phyloP scores from a whole-genome alignment of 495 filamentous ascomycete species.

The Geoglossum glabrum region DNA sequence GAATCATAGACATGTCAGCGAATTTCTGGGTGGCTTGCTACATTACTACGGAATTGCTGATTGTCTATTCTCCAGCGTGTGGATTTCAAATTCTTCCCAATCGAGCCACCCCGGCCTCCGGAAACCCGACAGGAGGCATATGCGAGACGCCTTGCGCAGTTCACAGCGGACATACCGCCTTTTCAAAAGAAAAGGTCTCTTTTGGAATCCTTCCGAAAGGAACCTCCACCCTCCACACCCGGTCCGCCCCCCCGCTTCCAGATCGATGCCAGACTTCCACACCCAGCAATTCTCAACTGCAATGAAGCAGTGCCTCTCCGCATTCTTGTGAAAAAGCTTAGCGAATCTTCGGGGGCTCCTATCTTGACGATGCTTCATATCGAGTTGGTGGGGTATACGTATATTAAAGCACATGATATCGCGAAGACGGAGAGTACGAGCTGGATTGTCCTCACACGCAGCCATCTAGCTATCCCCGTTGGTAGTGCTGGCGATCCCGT shows the following conservation, averaged over 20 bases:
- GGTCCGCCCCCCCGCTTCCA: constrained; percentile 29
- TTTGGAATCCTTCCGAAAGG: constrained; percentile 25
- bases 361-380: constrained; percentile 66
- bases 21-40: not conserved
- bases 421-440: constrained; percentile 38
- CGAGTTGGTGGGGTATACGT: constrained; percentile 56
- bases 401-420: constrained; percentile 54
- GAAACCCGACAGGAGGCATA: constrained; percentile 57
- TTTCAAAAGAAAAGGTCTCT: constrained; percentile 30
- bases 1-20: constrained; percentile 49
- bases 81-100: constrained; percentile 67
- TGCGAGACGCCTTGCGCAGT: constrained; percentile 62
- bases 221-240: not conserved
- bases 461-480: constrained; percentile 46
- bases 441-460: constrained; percentile 48
- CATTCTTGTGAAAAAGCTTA: constrained; percentile 53
- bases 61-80: constrained; percentile 21
- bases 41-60: constrained; percentile 4
- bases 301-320: constrained; percentile 68
- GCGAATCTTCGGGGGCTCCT: constrained; percentile 38
- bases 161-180: constrained; percentile 26
- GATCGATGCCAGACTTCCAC: constrained; percentile 67
- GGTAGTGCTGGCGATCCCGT: constrained; percentile 34
- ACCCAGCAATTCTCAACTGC: constrained; percentile 77
- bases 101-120: constrained; percentile 63